These are phyloP conservation scores for Hirsutella minnesotensis DNA, from an alignment of 2,329 filamentous ascomycete species.

Conservation along the genomic window DNA sequence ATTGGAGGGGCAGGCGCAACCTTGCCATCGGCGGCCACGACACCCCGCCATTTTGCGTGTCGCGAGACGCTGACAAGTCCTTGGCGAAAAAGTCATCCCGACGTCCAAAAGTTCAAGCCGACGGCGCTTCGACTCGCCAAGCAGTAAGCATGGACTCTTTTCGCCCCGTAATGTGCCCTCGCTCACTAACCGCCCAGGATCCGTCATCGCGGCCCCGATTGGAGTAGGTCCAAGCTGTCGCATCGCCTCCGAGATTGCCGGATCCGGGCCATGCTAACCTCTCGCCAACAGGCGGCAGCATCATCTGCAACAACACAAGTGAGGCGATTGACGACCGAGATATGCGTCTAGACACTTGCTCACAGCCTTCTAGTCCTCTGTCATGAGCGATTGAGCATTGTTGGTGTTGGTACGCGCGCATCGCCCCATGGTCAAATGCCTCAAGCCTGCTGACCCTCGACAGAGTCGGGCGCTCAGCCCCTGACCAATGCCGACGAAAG, in stretches of 20 bases:
- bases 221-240: conserved; percentile 59
- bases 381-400: conserved; percentile 95
- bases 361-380: conserved; percentile 58
- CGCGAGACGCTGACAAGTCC: conserved; percentile 3
- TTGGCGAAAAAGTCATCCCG: conserved; percentile 54
- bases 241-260: neutral
- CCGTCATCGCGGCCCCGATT: conserved; percentile 94
- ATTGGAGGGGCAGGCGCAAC: conserved; percentile 17
- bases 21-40: neutral
- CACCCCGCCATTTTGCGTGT: neutral
- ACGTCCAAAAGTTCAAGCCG: conserved; percentile 94
- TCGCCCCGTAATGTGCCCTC: neutral
- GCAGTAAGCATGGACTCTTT: conserved; percentile 55
- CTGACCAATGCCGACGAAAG: conserved; percentile 82
- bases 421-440: neutral
- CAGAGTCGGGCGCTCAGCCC: conserved; percentile 91
- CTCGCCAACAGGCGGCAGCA: conserved; percentile 61
- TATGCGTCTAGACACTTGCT: conserved; percentile 7
- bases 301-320: conserved; percentile 87
- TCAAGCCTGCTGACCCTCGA: conserved; percentile 8
- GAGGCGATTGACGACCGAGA: conserved; percentile 23
- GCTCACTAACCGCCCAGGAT: conserved; percentile 41
- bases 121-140: conserved; percentile 88
- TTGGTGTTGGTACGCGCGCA: conserved; percentile 69
- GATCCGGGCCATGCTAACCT: neutral